Percentiles rank a stretch among this genome's conserved stretches.
phyloP scores from a whole-genome alignment of 371 early-diverging fungal genomes.

The Rhizomucor pusillus region DNA sequence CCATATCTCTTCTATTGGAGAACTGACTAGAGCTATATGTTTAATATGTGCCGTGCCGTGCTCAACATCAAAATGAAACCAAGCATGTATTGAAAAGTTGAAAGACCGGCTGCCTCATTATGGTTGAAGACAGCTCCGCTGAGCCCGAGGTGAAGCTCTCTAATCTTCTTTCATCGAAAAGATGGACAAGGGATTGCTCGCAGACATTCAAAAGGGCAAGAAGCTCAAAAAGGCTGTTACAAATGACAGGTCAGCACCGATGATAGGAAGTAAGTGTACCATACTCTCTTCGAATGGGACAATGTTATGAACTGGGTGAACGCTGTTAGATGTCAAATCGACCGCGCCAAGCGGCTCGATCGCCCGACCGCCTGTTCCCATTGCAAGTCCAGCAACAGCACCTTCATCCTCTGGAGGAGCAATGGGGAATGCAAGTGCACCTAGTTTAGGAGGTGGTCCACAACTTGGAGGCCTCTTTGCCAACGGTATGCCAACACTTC shows the following conservation, averaged over 20 bases:
- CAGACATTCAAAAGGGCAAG: conserved; percentile 74
- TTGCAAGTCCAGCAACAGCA: conserved; percentile 3
- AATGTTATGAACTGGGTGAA: neutral
- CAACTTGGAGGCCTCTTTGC: conserved; percentile 64
- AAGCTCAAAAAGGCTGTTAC: conserved; percentile 75
- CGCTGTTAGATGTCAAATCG: conserved; percentile 13
- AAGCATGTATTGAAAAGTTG: too few species aligned
- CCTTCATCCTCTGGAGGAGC: neutral
- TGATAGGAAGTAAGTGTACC: conserved; percentile 40
- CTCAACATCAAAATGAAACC: too few species aligned
- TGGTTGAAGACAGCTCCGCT: too few species aligned
- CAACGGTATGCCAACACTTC: conserved; percentile 65
- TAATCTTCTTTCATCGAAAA: neutral
- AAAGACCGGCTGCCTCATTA: too few species aligned
- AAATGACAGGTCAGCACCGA: conserved; percentile 75
- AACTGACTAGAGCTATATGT: too few species aligned
- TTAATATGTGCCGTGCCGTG: too few species aligned
- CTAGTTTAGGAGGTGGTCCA: conserved; percentile 25
- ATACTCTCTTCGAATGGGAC: neutral
- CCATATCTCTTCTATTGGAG: too few species aligned
- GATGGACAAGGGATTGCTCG: conserved; percentile 58
- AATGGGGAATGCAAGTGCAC: too few species aligned
- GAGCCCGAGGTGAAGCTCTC: too few species aligned
- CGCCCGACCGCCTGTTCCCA: conserved; percentile 40
- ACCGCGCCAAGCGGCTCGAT: conserved; percentile 15